These are phyloP conservation scores for Mariannaea sp. DNA, from an alignment of 2,329 filamentous ascomycete species.

Conservation along the genomic window DNA sequence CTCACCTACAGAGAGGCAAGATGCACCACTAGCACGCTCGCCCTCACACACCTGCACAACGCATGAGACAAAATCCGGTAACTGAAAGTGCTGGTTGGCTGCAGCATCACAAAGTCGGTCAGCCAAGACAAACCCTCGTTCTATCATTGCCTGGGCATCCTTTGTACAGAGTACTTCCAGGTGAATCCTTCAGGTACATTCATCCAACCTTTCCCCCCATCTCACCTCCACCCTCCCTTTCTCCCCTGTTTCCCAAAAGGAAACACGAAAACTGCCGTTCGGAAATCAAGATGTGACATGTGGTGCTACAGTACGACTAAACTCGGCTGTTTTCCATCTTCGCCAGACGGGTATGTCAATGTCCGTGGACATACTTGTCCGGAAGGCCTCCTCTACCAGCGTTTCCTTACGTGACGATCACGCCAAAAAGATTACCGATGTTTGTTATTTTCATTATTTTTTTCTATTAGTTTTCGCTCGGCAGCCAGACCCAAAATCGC, in stretches of 20 bases:
- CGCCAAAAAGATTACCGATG: too few species aligned
- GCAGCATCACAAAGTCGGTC: neutral
- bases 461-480: neutral
- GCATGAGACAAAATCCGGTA: neutral
- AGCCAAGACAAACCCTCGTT: neutral
- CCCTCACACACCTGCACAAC: neutral
- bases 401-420: neutral
- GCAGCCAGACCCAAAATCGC: neutral
- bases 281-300: neutral
- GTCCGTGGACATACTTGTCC: constrained; percentile 9
- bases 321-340: constrained; percentile 9
- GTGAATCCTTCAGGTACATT: constrained; percentile 2
- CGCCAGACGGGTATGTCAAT: neutral
- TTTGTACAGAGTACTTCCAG: constrained; percentile 12
- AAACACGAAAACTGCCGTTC: neutral
- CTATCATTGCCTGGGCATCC: neutral
- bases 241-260: too few species aligned
- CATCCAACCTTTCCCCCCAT: neutral
- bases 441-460: too few species aligned
- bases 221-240: too few species aligned
- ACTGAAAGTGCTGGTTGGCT: constrained; percentile 1
- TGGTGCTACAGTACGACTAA: neutral
- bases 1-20: neutral
- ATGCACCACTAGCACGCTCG: neutral
- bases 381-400: too few species aligned